Conservation (phyloP, 2,329 filamentous ascomycete genomes). For the Berkeleyomyces rouxiae region DNA sequence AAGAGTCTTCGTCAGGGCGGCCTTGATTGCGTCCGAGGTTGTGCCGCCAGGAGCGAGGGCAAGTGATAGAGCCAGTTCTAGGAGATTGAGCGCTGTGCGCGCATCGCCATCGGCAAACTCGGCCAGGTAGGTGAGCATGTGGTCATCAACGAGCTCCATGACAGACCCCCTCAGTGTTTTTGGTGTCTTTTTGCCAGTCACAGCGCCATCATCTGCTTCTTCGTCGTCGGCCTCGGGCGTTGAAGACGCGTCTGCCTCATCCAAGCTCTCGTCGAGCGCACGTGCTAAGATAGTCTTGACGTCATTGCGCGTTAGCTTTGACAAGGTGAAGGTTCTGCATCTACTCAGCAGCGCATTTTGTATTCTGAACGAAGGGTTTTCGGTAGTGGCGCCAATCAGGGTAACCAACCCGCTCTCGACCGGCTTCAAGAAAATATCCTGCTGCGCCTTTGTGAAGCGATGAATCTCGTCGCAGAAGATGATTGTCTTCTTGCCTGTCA, state of each 20-base stretch:
- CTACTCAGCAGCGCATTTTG: conserved; percentile 74
- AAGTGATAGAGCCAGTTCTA: conserved; percentile 75
- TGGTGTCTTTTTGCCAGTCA: neutral
- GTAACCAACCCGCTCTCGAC: conserved; percentile 85
- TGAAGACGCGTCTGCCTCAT: neutral
- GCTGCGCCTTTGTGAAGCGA: conserved; percentile 77
- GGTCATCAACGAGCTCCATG: conserved; percentile 48
- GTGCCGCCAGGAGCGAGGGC: conserved; percentile 40
- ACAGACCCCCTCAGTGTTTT: conserved; percentile 6
- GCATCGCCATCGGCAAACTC: conserved; percentile 86
- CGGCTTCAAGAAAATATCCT: conserved; percentile 85
- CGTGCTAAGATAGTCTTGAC: conserved; percentile 57
- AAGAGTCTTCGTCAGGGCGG: conserved; percentile 72
- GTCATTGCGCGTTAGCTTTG: conserved; percentile 56
- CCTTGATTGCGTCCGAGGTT: conserved; percentile 63
- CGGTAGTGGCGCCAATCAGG: conserved; percentile 86
- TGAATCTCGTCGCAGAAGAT: conserved; percentile 97
- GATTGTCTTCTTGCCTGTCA: conserved; percentile 83
- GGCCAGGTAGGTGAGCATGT: conserved; percentile 66
- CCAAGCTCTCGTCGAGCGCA: conserved; percentile 38
- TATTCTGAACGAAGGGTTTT: conserved; percentile 91
- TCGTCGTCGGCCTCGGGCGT: neutral
- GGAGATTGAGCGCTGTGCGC: conserved; percentile 75
- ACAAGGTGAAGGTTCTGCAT: conserved; percentile 77
- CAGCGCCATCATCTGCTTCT: neutral